Evolutionary conservation across 2,329 filamentous ascomycete genomes (phyloP).

Genomic region (Sporothrix luriei): DNA sequence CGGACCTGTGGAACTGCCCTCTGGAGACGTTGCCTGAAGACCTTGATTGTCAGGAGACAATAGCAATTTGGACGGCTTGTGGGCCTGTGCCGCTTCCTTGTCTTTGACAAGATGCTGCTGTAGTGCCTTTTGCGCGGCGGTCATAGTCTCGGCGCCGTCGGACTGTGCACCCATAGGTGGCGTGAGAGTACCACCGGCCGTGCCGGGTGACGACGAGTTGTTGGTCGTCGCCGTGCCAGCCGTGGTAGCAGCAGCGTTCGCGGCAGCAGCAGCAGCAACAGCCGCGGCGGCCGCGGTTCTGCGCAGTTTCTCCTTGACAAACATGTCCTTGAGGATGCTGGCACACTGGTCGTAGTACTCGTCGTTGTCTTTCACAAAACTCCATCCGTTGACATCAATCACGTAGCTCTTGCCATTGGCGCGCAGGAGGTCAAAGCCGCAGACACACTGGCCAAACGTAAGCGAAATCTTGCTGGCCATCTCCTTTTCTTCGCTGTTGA

Average conservation of each 20-base stretch:
- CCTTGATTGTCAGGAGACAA: slow-evolving; percentile 21
- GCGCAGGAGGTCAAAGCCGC: slow-evolving; percentile 90
- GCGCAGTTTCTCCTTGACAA: slow-evolving; percentile 74
- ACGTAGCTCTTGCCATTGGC: slow-evolving; percentile 91
- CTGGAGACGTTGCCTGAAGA: background rate
- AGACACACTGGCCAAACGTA: slow-evolving; percentile 91
- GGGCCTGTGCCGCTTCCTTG: slow-evolving; percentile 36
- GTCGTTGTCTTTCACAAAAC: slow-evolving; percentile 98
- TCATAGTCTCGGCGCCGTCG: slow-evolving; percentile 31
- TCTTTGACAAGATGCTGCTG: slow-evolving; percentile 38
- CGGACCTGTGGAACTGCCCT: background rate
- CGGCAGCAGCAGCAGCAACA: slow-evolving; percentile 38
- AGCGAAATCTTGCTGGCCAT: slow-evolving; percentile 89
- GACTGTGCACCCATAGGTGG: slow-evolving; percentile 36
- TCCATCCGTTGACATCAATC: slow-evolving; percentile 99
- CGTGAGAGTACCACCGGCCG: slow-evolving; percentile 37
- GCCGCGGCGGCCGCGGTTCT: slow-evolving; percentile 40
- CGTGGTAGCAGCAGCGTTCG: slow-evolving; percentile 37
- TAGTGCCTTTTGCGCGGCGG: slow-evolving; percentile 31
- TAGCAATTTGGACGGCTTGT: slow-evolving; percentile 8
- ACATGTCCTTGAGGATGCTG: slow-evolving; percentile 82
- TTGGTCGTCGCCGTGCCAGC: slow-evolving; percentile 32
- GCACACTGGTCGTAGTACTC: slow-evolving; percentile 95
- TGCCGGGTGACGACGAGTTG: background rate
- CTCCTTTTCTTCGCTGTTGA: slow-evolving; percentile 76